Conservation (phyloP, 2,329 filamentous ascomycete genomes). For the Raffaelea arxii region DNA sequence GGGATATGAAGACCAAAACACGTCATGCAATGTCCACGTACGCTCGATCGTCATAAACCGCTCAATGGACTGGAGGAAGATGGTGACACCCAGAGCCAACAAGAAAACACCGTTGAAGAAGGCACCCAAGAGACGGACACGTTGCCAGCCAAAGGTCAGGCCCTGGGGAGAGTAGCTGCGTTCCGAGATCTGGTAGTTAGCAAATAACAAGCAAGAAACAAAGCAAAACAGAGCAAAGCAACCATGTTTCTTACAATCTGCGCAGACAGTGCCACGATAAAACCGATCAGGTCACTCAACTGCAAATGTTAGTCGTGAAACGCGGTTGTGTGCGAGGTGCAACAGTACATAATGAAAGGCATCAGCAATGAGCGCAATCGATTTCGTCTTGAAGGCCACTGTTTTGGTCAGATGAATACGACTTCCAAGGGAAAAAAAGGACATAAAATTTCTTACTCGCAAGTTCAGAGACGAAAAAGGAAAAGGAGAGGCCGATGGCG, state of each 20-base stretch:
- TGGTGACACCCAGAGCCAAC: conserved; percentile 60
- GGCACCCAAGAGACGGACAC: conserved; percentile 61
- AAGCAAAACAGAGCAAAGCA: too few relatives aligned
- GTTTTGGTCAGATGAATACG: background rate
- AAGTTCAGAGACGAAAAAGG: conserved; percentile 43
- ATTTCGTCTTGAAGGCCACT: conserved; percentile 62
- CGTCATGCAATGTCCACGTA: conserved; percentile 24
- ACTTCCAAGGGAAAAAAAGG: background rate
- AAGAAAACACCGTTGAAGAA: conserved; percentile 77
- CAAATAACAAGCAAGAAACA: too few relatives aligned
- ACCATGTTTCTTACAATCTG: conserved; percentile 52
- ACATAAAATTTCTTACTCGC: conserved; percentile 25
- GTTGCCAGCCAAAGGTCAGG: conserved; percentile 67
- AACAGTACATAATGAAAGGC: conserved; percentile 63
- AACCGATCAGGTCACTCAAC: conserved; percentile 63
- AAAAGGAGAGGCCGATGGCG: conserved; percentile 38
- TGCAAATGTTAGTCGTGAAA: conserved; percentile 18
- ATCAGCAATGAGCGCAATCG: conserved; percentile 64
- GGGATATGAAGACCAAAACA: background rate
- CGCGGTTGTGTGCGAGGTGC: conserved; percentile 15
- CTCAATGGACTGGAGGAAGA: conserved; percentile 64
- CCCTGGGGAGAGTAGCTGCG: conserved; percentile 43
- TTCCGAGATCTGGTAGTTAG: conserved; percentile 51
- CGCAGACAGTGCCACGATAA: conserved; percentile 55
- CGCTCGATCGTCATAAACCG: conserved; percentile 51